Percentiles rank a stretch among this genome's conserved stretches.
Conservation (phyloP, 257 asterid species). For the Apocynum venetum region DNA sequence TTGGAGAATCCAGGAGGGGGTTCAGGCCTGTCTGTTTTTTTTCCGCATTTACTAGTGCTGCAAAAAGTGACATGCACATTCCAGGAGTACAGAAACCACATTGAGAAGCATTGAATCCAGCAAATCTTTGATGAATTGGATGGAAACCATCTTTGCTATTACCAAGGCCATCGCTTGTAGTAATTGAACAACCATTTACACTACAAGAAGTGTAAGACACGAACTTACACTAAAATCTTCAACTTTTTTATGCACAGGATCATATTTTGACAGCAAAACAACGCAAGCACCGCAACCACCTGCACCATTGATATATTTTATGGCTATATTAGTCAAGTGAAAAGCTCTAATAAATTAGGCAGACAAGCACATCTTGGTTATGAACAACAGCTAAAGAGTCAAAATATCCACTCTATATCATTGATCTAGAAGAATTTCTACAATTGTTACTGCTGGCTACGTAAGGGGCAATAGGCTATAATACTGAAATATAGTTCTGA, state of each 20-base stretch:
- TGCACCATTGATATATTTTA: constrained; percentile 14
- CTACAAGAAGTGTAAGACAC: constrained; percentile 78
- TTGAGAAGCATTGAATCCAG: constrained; percentile 77
- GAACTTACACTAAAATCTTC: constrained; percentile 49
- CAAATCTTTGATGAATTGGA: constrained; percentile 63
- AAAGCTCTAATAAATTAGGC: no score
- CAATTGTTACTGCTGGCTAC: no score
- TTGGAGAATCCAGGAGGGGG: constrained; percentile 54
- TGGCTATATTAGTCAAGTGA: background rate
- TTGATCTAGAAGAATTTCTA: no score
- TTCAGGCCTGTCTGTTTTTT: constrained; percentile 30
- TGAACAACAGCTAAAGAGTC: no score
- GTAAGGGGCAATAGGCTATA: no score
- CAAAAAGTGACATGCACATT: constrained; percentile 64
- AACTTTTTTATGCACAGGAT: constrained; percentile 27
- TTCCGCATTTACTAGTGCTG: constrained; percentile 52
- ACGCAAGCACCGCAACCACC: constrained; percentile 92
- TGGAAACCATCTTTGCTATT: constrained; percentile 68
- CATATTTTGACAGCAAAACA: constrained; percentile 57
- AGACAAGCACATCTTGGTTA: no score
- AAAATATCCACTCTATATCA: no score
- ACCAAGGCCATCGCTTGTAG: constrained; percentile 77
- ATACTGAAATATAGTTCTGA: no score
- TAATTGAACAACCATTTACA: constrained; percentile 56
- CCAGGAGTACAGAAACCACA: constrained; percentile 87